Conservation (phyloP, 495 filamentous ascomycete species). For the Penicillium verhagenii region DNA sequence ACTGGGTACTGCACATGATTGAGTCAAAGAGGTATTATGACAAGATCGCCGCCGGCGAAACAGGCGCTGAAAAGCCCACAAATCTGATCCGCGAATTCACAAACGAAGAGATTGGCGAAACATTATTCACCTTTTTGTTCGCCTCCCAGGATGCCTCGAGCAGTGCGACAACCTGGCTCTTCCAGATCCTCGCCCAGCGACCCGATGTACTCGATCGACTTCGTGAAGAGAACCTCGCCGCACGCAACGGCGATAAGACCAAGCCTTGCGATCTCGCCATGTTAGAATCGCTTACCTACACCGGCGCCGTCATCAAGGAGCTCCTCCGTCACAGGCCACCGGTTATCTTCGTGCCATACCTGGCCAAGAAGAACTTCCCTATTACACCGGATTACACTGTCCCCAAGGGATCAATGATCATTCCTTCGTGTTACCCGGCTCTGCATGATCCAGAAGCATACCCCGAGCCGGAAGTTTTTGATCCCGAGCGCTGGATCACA, state of each 20-base stretch:
- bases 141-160: constrained; percentile 93
- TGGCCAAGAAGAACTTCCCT: constrained; percentile 86
- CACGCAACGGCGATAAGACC: constrained; percentile 68
- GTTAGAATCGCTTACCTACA: constrained; percentile 85
- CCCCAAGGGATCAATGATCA: constrained; percentile 87
- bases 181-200: constrained; percentile 85
- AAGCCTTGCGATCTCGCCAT: constrained; percentile 69
- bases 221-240: constrained; percentile 77
- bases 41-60: constrained; percentile 61
- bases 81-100: constrained; percentile 79
- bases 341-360: constrained; percentile 93
- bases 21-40: constrained; percentile 71
- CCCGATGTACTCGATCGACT: constrained; percentile 81
- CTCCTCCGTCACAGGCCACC: constrained; percentile 90
- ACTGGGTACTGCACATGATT: constrained; percentile 81
- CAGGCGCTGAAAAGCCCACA: constrained; percentile 67
- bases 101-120: constrained; percentile 87
- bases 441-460: constrained; percentile 90
- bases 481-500: constrained; percentile 83
- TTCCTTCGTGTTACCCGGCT: constrained; percentile 81
- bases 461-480: constrained; percentile 73
- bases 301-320: constrained; percentile 85
- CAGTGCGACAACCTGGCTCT: constrained; percentile 86
- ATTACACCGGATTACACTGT: constrained; percentile 80
- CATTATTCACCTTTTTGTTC: constrained; percentile 93